Percentiles rank a stretch among this genome's conserved stretches.
phyloP scores from a whole-genome alignment of 2,329 filamentous ascomycete genomes.

The Paraphaeosphaeria sporulosa region DNA sequence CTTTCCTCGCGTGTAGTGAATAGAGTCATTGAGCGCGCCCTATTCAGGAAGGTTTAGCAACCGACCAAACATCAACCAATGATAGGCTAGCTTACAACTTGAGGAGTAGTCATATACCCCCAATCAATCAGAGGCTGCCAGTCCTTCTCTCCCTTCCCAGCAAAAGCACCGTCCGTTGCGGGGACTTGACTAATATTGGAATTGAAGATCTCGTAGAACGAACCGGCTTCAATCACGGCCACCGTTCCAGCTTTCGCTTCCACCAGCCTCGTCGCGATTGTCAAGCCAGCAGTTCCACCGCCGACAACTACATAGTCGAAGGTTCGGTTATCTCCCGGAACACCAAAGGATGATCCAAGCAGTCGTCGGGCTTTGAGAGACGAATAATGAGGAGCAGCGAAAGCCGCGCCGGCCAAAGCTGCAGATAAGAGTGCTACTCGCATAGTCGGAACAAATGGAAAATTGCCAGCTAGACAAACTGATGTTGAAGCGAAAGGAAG shows the following conservation, averaged over 20 bases:
- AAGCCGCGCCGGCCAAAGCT: too few species aligned
- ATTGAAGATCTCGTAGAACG: constrained; percentile 1
- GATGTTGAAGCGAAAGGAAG: too few species aligned
- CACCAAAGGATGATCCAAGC: constrained; percentile 33
- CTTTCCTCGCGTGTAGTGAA: too few species aligned
- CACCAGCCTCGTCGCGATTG: not conserved
- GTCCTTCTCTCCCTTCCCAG: not conserved
- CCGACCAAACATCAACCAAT: too few species aligned
- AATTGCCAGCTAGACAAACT: too few species aligned
- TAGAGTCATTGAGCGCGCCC: too few species aligned
- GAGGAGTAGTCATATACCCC: not conserved
- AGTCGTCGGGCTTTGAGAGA: constrained; percentile 13
- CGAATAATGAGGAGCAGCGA: too few species aligned
- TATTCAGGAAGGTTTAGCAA: too few species aligned
- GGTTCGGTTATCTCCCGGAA: constrained; percentile 26
- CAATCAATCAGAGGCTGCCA: not conserved
- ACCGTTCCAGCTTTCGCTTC: not conserved
- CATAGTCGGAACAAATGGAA: too few species aligned
- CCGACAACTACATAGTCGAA: constrained; percentile 38
- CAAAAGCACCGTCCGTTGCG: not conserved
- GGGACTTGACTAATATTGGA: not conserved
- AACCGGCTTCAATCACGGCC: not conserved
- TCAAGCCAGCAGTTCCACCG: constrained; percentile 30
- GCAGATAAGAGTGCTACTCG: too few species aligned
- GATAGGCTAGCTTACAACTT: not conserved